Evolutionary conservation across 2,329 filamentous ascomycete species (phyloP), one percentile per base, ranked within the genome.

Genomic region (Eurotiales sp.): DNA sequence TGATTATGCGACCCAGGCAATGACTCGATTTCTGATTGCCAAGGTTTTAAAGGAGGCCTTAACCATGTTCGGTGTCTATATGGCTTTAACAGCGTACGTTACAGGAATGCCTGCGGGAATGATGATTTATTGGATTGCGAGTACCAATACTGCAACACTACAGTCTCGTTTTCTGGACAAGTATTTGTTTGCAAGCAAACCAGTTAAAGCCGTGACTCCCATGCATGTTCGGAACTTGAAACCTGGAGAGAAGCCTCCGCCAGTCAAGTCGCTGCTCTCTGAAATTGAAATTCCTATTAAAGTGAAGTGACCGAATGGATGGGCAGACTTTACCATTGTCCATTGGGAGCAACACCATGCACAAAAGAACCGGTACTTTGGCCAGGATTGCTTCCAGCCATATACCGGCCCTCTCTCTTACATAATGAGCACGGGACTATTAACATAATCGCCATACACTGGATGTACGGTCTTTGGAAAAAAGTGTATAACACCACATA

Each of bases 111-210:
- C 77, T 4, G 61, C 63, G 23, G 75, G 72, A 0, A 64, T 79
- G 52, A 58, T 78, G 59, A 57, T 78, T 6, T 79, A 79, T 57
- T 79, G 77, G 77, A 73, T 77, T 27, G 70, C 67, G 3, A 77
- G 73, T 52, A 68, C 67, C 23, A 62, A 67, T 53, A 55, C 72
- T 39, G 74, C 72, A 36, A 72, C 67, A 27, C 46, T 68, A 14
- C 75, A 78, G 58, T 63, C 61, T 3, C 55, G 58, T 47, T 21
- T 74, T 15, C 53, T 77, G 55, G 65, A 72, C 19, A 69, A 63
- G 44, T 60, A 69, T 22, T 68, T 76, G 63, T 70, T 71, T 19
- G 51, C 64, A 3, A 66, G 60, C 22, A 56, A 58, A 23, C 61
- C 64, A 2, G 55, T 71, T 12, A 55, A 59, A 29, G 59, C 63